Evolutionary conservation across 148 eudicot genomes (phyloP).

Genomic region (Rhododendron ferrugineum): DNA sequence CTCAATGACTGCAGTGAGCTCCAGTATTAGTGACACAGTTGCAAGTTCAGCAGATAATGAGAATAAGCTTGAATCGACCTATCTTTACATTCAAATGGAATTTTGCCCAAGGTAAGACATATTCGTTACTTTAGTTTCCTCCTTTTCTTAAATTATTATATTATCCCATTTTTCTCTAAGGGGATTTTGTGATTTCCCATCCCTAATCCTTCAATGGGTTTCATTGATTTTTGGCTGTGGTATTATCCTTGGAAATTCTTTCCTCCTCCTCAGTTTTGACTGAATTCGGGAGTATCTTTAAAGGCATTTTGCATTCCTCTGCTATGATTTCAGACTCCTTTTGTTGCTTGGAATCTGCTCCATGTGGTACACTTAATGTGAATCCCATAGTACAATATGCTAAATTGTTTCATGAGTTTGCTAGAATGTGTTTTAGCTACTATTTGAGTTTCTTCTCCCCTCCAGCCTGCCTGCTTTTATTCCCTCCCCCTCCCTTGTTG

Average conservation of each 20-base stretch:
- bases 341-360: not conserved
- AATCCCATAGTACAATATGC: not conserved
- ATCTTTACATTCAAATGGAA: constrained; percentile 96
- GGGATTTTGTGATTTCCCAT: not conserved
- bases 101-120: constrained; percentile 83
- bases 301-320: not conserved
- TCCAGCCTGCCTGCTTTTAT: not conserved
- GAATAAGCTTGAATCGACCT: constrained; percentile 62
- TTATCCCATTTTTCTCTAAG: not conserved
- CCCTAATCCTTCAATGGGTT: not conserved
- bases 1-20: constrained; percentile 58
- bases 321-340: not conserved
- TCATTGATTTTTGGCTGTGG: not conserved
- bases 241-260: not conserved
- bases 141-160: not conserved
- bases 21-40: constrained; percentile 51
- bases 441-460: not conserved
- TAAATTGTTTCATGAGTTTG: not conserved
- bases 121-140: not conserved
- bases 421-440: not conserved
- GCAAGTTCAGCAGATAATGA: constrained; percentile 53
- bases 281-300: not conserved
- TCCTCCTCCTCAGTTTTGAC: not conserved
- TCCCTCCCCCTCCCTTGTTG: not conserved
- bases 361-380: not conserved